Percentiles rank a stretch among this genome's conserved stretches.
Evolutionary conservation across 305 asterid genomes (phyloP).

Genomic region (Stenogyne calaminthoides): DNA sequence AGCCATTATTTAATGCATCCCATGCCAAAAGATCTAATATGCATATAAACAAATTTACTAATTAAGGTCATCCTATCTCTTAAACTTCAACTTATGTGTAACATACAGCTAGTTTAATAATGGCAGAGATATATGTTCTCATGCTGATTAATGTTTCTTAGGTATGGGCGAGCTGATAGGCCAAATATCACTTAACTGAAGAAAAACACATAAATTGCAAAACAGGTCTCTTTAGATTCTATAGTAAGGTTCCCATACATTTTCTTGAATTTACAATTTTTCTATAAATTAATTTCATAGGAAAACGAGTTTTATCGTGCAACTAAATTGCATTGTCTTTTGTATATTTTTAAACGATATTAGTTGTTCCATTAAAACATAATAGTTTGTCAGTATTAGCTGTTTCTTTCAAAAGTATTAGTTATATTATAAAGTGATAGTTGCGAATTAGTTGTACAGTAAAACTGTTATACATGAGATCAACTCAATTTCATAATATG

Average conservation of each 20-base stretch:
- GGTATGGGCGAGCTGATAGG: constrained; percentile 15
- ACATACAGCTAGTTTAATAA: not conserved
- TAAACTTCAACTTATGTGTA: not conserved
- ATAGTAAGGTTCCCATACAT: not conserved
- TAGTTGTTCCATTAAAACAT: too few relatives aligned
- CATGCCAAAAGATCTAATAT: not conserved
- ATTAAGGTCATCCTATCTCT: not conserved
- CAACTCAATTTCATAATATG: not conserved
- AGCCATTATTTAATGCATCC: not conserved
- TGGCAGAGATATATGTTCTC: not conserved
- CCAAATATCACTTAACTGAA: not conserved
- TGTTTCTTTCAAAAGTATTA: too few relatives aligned
- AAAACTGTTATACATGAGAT: too few relatives aligned
- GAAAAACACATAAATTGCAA: not conserved
- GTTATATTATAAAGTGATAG: too few relatives aligned
- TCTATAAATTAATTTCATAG: not conserved
- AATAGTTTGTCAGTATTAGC: too few relatives aligned
- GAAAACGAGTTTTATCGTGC: too few relatives aligned
- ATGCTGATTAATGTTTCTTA: not conserved
- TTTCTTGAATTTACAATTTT: not conserved
- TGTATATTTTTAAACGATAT: too few relatives aligned
- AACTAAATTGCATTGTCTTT: too few relatives aligned
- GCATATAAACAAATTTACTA: not conserved
- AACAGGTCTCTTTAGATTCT: not conserved
- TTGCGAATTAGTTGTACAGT: too few relatives aligned